A percentile compares a stretch with the other conserved stretches of the same genome.
These are phyloP conservation scores for Solanum medicagineum DNA, from an alignment of 257 asterid genomes.

Conservation along the genomic window DNA sequence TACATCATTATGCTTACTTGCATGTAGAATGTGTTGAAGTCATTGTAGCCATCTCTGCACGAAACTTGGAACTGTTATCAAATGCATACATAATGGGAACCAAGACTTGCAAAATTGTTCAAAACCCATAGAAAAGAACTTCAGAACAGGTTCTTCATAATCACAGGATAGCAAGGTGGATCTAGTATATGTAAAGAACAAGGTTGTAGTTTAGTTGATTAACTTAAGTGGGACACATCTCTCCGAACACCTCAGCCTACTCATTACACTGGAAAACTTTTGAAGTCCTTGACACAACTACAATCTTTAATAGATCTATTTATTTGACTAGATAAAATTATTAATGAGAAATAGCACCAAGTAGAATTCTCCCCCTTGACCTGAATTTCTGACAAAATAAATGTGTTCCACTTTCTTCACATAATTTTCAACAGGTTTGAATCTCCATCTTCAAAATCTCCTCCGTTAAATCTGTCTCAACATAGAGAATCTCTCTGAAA, in stretches of 20 bases:
- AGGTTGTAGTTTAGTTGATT: background rate
- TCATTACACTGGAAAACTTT: background rate
- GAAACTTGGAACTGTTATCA: conserved; percentile 20
- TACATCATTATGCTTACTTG: conserved; percentile 56
- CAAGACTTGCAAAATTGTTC: background rate
- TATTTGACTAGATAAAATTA: background rate
- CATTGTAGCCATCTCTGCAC: conserved; percentile 99
- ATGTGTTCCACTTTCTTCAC: too few species aligned
- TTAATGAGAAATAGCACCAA: background rate
- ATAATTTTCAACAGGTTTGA: too few species aligned
- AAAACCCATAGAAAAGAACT: background rate
- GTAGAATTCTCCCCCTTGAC: background rate
- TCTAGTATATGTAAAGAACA: background rate
- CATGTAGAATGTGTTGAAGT: conserved; percentile 98
- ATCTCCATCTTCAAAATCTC: too few species aligned
- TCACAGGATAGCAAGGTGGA: background rate
- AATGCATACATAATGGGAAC: background rate
- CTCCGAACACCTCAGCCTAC: background rate
- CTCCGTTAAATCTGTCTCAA: too few species aligned
- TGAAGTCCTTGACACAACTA: background rate
- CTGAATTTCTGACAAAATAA: too few species aligned
- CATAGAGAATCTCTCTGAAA: too few species aligned
- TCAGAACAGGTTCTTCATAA: background rate
- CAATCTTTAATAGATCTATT: background rate
- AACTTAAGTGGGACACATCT: background rate